Conservation (phyloP, 2,329 filamentous ascomycete species). For the Epichloe gansuensis region DNA sequence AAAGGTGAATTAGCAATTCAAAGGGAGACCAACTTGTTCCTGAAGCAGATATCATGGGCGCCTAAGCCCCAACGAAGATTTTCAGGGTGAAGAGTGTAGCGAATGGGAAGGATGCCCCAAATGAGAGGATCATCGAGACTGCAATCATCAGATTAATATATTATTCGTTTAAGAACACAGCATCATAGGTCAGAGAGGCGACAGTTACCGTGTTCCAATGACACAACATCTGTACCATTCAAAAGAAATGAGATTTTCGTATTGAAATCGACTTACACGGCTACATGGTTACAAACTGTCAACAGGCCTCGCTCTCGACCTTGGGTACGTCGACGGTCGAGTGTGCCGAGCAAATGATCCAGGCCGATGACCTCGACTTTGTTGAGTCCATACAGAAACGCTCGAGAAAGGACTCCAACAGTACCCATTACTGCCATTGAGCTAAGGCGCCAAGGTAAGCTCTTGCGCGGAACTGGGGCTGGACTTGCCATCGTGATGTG, state of each 20-base stretch:
- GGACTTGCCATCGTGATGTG: conserved; percentile 11
- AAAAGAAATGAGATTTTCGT: too few species aligned
- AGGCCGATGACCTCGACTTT: conserved; percentile 65
- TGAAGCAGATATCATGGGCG: conserved; percentile 92
- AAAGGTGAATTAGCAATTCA: not conserved
- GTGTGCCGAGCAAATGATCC: conserved; percentile 57
- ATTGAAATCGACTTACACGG: conserved; percentile 18
- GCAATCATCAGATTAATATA: conserved; percentile 3
- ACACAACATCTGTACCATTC: too few species aligned
- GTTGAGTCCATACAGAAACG: conserved; percentile 65
- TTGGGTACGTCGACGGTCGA: conserved; percentile 58
- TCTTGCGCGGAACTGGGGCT: conserved; percentile 31
- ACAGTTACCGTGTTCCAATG: not conserved
- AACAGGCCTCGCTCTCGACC: conserved; percentile 64
- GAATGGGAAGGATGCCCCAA: conserved; percentile 76
- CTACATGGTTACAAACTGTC: conserved; percentile 45
- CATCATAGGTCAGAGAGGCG: not conserved
- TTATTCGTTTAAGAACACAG: not conserved
- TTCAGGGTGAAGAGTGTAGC: conserved; percentile 55
- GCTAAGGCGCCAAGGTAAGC: conserved; percentile 55
- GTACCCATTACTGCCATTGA: conserved; percentile 66
- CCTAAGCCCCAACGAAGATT: conserved; percentile 83
- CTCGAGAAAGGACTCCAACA: conserved; percentile 56
- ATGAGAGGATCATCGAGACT: conserved; percentile 90
- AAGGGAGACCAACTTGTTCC: conserved; percentile 50